These are phyloP conservation scores for Barnettozyma populi DNA, from an alignment of 805 yeast species.

Conservation along the genomic window DNA sequence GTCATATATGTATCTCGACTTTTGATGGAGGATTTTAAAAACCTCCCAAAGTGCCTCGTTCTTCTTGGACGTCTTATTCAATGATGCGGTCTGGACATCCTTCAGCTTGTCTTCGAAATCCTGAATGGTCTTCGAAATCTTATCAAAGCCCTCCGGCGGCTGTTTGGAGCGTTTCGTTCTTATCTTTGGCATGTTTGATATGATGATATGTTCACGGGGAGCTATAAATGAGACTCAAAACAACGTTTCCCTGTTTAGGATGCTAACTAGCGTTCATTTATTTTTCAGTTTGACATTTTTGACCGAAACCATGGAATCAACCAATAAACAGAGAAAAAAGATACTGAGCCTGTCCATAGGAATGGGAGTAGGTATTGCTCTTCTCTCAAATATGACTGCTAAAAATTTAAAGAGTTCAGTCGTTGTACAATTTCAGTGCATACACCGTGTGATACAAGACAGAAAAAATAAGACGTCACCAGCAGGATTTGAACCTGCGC, in stretches of 20 bases:
- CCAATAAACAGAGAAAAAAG: no score
- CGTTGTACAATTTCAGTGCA: background rate
- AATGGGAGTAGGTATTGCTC: no score
- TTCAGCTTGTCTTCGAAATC: constrained; percentile 56
- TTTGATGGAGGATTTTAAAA: constrained; percentile 63
- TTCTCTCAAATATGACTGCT: no score
- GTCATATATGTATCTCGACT: constrained; percentile 70
- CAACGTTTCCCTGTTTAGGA: background rate
- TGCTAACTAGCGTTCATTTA: no score
- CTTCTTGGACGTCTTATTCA: constrained; percentile 39
- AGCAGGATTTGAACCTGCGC: constrained; percentile 46
- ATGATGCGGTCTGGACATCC: constrained; percentile 39
- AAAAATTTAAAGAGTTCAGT: no score
- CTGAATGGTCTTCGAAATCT: constrained; percentile 58
- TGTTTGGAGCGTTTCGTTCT: constrained; percentile 36
- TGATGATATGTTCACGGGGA: no score
- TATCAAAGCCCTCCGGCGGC: constrained; percentile 72
- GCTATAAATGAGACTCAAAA: background rate
- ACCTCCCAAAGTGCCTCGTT: constrained; percentile 66
- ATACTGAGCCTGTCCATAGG: no score
- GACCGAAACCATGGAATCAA: no score
- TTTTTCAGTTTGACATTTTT: background rate
- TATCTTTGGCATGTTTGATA: constrained; percentile 40
- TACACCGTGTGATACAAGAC: background rate
- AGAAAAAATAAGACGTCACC: constrained; percentile 33